phyloP scores from a whole-genome alignment of 1,139 yeast species.

The Saccharomyces hybrid region DNA sequence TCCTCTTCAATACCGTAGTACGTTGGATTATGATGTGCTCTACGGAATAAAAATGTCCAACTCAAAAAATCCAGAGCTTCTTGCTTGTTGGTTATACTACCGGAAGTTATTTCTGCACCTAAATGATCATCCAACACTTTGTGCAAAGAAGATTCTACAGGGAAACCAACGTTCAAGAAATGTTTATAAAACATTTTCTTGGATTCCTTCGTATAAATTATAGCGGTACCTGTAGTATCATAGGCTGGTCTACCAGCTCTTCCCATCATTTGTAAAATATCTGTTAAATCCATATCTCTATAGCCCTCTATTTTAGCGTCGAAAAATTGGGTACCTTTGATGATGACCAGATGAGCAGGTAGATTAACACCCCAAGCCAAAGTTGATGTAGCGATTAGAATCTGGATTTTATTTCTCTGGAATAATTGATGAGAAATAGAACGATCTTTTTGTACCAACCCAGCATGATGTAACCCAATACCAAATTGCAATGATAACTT shows the following conservation, averaged over 20 bases:
- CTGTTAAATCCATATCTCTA: constrained; percentile 68
- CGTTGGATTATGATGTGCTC: constrained; percentile 94
- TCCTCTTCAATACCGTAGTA: constrained; percentile 79
- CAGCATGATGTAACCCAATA: constrained; percentile 96
- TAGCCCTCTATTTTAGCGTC: constrained; percentile 43
- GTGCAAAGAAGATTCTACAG: constrained; percentile 92
- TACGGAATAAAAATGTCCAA: constrained; percentile 89
- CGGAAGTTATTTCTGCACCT: constrained; percentile 93
- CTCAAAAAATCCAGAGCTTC: constrained; percentile 89
- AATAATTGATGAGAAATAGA: constrained; percentile 79
- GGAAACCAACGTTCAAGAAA: constrained; percentile 90
- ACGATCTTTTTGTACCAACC: constrained; percentile 85
- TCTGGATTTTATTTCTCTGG: constrained; percentile 79
- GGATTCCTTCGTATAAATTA: constrained; percentile 86
- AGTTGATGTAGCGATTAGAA: constrained; percentile 88
- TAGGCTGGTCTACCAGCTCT: constrained; percentile 93
- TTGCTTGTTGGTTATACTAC: constrained; percentile 72
- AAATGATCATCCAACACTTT: constrained; percentile 88
- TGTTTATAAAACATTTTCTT: constrained; percentile 91
- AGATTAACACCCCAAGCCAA: constrained; percentile 64
- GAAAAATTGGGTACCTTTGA: constrained; percentile 48
- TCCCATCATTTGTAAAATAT: constrained; percentile 54
- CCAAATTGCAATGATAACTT: constrained; percentile 84
- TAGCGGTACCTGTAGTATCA: constrained; percentile 92
- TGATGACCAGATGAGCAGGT: constrained; percentile 53